Conservation (phyloP, 495 filamentous ascomycete genomes). For the Choiromyces venosus region DNA sequence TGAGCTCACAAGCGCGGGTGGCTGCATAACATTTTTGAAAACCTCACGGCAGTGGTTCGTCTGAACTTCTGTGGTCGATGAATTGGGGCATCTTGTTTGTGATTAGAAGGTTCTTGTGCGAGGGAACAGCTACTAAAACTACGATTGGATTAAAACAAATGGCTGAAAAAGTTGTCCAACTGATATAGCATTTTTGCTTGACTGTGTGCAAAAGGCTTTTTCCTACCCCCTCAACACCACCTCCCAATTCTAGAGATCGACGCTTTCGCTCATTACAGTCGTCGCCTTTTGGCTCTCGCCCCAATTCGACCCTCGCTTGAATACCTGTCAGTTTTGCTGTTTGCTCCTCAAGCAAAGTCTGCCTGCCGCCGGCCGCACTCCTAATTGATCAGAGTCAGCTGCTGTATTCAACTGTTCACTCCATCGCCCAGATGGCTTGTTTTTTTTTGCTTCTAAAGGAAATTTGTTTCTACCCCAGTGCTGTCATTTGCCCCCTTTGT, state of each 20-base stretch:
- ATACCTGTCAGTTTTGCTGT: constrained; percentile 8
- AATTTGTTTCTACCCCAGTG: constrained; percentile 8
- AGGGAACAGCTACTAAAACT: not conserved
- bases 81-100: not conserved
- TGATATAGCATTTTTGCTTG: not conserved
- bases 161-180: not conserved
- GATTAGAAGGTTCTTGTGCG: constrained; percentile 2
- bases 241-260: not conserved
- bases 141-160: constrained; percentile 1
- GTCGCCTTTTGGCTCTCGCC: not conserved
- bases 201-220: not conserved
- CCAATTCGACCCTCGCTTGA: constrained; percentile 10
- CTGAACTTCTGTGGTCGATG: constrained; percentile 17
- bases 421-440: not conserved
- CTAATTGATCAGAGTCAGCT: constrained; percentile 12
- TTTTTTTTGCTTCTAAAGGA: constrained; percentile 7
- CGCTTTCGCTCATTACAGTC: not conserved
- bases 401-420: constrained; percentile 9
- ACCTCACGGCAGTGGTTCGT: constrained; percentile 23
- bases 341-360: constrained; percentile 20
- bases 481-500: not conserved
- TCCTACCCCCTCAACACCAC: not conserved
- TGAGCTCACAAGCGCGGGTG: constrained; percentile 9
- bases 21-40: constrained; percentile 14
- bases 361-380: constrained; percentile 18